Conservation (phyloP, 805 yeast species). For the Spencermartinsiella europaea region DNA sequence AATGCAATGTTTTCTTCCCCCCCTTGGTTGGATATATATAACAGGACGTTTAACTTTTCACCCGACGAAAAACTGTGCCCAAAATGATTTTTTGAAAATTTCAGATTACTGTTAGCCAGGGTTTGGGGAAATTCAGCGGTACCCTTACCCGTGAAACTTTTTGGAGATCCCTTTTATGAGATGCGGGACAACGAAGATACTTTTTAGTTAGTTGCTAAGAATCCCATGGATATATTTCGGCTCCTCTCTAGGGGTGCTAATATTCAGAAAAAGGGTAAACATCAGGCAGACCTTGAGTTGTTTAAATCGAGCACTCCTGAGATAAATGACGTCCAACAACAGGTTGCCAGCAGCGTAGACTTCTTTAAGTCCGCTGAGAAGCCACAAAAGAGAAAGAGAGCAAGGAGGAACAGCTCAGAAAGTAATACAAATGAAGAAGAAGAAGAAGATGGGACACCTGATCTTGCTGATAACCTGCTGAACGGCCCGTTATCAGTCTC, state of each 20-base stretch:
- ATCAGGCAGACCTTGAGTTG: constrained; percentile 29
- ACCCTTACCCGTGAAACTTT: too few species aligned
- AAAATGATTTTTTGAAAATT: too few species aligned
- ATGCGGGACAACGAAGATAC: too few species aligned
- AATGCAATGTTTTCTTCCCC: too few species aligned
- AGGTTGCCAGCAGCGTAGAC: constrained; percentile 70
- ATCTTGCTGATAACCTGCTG: constrained; percentile 29
- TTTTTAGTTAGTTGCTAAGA: too few species aligned
- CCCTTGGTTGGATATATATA: too few species aligned
- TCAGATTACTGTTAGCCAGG: too few species aligned
- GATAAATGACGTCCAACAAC: constrained; percentile 39
- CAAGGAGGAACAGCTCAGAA: constrained; percentile 4
- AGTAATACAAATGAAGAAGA: constrained; percentile 11
- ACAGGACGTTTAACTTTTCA: too few species aligned
- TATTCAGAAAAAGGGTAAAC: constrained; percentile 52
- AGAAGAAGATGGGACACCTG: constrained; percentile 31
- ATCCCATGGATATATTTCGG: constrained; percentile 93
- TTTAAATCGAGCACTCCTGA: constrained; percentile 28
- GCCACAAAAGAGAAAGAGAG: constrained; percentile 5
- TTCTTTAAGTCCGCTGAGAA: constrained; percentile 60
- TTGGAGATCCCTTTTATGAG: too few species aligned
- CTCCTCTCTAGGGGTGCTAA: constrained; percentile 83
- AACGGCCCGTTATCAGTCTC: constrained; percentile 41
- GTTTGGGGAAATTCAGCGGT: too few species aligned
- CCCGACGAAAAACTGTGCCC: too few species aligned